Evolutionary conservation across 2,329 filamentous ascomycete species (phyloP).

Genomic region (Venturia carpophila): DNA sequence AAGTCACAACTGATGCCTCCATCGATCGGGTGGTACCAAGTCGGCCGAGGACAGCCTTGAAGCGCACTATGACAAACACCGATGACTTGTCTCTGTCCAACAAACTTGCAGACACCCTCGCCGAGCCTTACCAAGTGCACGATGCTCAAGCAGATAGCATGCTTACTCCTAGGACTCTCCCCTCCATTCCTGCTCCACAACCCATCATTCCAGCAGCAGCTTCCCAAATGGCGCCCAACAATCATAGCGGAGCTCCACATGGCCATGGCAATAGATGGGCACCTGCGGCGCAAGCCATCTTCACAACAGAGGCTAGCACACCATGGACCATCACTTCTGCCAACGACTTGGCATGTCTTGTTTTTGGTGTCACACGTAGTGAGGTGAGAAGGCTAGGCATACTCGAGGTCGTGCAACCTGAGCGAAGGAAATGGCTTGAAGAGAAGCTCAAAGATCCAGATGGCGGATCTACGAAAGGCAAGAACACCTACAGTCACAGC

Average conservation of each 20-base stretch:
- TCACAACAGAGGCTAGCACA: conserved; percentile 82
- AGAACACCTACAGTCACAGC: conserved; percentile 25
- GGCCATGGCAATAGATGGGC: conserved; percentile 85
- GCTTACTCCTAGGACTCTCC: conserved; percentile 21
- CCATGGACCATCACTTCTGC: conserved; percentile 96
- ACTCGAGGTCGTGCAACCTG: conserved; percentile 85
- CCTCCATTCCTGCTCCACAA: conserved; percentile 24
- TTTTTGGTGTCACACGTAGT: conserved; percentile 98
- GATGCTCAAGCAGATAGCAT: conserved; percentile 34
- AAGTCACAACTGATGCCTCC: conserved; percentile 38
- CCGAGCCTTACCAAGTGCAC: conserved; percentile 65
- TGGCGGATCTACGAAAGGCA: conserved; percentile 33
- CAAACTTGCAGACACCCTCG: conserved; percentile 76
- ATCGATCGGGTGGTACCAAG: conserved; percentile 27
- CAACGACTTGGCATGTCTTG: conserved; percentile 89
- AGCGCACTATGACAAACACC: conserved; percentile 82
- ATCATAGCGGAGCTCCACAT: conserved; percentile 48
- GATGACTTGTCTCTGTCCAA: conserved; percentile 66
- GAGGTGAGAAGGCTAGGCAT: conserved; percentile 95
- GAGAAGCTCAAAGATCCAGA: conserved; percentile 66
- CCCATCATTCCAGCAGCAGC: conserved; percentile 19
- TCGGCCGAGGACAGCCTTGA: conserved; percentile 55
- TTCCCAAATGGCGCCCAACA: conserved; percentile 27
- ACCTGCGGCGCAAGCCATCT: conserved; percentile 89
- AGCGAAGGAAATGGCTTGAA: conserved; percentile 82